Percentiles rank a stretch among this genome's conserved stretches.
Evolutionary conservation across 768 basidiomycete genomes (phyloP).

Genomic region (Mycena metata): DNA sequence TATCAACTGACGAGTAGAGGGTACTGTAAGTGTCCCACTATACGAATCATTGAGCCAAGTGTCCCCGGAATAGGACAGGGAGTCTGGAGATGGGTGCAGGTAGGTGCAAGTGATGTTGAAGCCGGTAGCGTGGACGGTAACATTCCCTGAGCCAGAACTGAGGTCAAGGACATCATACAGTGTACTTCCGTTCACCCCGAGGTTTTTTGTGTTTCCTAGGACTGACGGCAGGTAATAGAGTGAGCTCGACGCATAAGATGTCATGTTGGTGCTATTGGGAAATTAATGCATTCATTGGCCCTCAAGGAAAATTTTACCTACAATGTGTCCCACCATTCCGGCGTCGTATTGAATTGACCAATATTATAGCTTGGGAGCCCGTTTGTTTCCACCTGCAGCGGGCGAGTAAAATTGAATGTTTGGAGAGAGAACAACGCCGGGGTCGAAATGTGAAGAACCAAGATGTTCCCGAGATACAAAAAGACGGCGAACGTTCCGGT

Average conservation of each 20-base stretch:
- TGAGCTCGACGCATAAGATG: not conserved
- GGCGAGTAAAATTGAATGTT: not conserved
- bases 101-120: conserved; percentile 15
- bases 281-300: no score
- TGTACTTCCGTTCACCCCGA: conserved; percentile 10
- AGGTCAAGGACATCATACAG: not conserved
- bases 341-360: no score
- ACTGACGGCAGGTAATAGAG: conserved; percentile 4
- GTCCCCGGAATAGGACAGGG: no score
- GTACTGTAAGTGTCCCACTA: not conserved
- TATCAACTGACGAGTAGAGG: not conserved
- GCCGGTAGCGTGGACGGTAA: not conserved
- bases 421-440: conserved; percentile 41
- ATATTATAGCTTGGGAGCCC: conserved; percentile 11
- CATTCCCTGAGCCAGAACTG: conserved; percentile 6
- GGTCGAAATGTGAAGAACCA: conserved; percentile 40
- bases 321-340: no score
- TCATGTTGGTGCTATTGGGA: no score
- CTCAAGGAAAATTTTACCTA: no score
- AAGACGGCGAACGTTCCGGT: conserved; percentile 30
- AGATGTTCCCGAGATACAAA: conserved; percentile 38
- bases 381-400: not conserved
- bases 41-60: no score
- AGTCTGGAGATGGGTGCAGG: not conserved
- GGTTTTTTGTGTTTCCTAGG: not conserved